Percentiles rank a stretch among this genome's conserved stretches.
Conservation (phyloP, 768 basidiomycete genomes). For the Tricholoma terreum region DNA sequence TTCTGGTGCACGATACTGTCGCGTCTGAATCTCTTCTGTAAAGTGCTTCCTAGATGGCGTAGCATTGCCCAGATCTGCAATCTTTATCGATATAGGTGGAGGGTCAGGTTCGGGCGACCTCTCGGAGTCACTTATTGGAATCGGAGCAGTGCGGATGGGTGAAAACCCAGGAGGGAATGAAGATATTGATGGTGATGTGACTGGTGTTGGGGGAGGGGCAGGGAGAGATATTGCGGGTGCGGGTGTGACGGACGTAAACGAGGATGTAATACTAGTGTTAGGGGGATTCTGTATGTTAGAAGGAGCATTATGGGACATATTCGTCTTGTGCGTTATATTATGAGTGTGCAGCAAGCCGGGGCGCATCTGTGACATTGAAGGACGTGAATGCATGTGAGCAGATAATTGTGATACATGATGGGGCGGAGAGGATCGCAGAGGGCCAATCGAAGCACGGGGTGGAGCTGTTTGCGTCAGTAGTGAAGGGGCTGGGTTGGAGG, state of each 20-base stretch:
- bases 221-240: constrained; percentile 24
- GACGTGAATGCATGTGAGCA: constrained; percentile 36
- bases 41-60: constrained; percentile 88
- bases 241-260: constrained; percentile 25
- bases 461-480: constrained; percentile 68
- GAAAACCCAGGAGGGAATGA: constrained; percentile 16
- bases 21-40: constrained; percentile 95
- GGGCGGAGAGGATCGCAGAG: constrained; percentile 34
- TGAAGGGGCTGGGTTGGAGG: constrained; percentile 40
- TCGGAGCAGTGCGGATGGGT: constrained; percentile 8
- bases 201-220: constrained; percentile 38
- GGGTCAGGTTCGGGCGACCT: constrained; percentile 10
- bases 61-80: constrained; percentile 92
- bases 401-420: constrained; percentile 40
- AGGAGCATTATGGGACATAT: constrained; percentile 14
- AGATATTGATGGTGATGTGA: constrained; percentile 25
- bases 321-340: constrained; percentile 3
- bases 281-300: constrained; percentile 10
- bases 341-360: constrained; percentile 21
- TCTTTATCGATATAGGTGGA: constrained; percentile 78
- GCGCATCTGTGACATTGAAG: constrained; percentile 25
- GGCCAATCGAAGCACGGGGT: constrained; percentile 17
- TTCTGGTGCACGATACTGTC: constrained; percentile 93
- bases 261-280: background rate
- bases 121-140: constrained; percentile 21